Percentiles rank a stretch among this genome's conserved stretches.
Evolutionary conservation across 2,329 filamentous ascomycete genomes (phyloP).

Genomic region (Ophiocordyceps robertsii): DNA sequence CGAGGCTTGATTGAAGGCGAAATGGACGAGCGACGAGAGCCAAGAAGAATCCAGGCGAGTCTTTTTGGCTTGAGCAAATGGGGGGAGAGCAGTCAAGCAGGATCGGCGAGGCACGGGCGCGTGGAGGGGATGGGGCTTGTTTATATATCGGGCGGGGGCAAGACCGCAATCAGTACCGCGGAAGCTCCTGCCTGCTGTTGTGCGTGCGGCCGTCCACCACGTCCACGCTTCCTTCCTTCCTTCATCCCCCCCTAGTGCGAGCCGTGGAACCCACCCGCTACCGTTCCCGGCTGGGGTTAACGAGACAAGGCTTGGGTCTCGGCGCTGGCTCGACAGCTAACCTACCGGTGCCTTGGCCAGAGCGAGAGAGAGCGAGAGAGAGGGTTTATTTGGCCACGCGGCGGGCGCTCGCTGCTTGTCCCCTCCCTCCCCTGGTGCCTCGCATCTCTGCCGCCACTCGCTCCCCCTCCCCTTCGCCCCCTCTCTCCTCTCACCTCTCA

Average conservation of each 20-base stretch:
- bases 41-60: conserved; percentile 10
- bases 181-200: conserved; percentile 4
- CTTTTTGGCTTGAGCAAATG: conserved; percentile 1
- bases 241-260: conserved; percentile 1
- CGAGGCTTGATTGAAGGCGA: conserved; percentile 11
- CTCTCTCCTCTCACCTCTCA: too few species aligned
- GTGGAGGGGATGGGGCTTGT: conserved; percentile 37
- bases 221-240: background rate
- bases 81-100: conserved; percentile 20
- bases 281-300: conserved; percentile 2
- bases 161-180: conserved; percentile 40
- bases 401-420: too few species aligned
- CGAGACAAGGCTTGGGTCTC: background rate
- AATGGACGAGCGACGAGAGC: conserved; percentile 7
- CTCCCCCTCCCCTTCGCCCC: too few species aligned
- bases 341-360: too few species aligned
- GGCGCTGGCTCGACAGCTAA: too few species aligned
- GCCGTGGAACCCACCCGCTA: conserved; percentile 1
- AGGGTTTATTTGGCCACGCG: too few species aligned
- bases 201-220: conserved; percentile 1
- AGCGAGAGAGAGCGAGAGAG: too few species aligned
- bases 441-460: too few species aligned
- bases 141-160: conserved; percentile 48
- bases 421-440: too few species aligned
- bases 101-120: conserved; percentile 31